These are phyloP conservation scores for Mycena latifolia DNA, from an alignment of 768 basidiomycete genomes.

Conservation along the genomic window DNA sequence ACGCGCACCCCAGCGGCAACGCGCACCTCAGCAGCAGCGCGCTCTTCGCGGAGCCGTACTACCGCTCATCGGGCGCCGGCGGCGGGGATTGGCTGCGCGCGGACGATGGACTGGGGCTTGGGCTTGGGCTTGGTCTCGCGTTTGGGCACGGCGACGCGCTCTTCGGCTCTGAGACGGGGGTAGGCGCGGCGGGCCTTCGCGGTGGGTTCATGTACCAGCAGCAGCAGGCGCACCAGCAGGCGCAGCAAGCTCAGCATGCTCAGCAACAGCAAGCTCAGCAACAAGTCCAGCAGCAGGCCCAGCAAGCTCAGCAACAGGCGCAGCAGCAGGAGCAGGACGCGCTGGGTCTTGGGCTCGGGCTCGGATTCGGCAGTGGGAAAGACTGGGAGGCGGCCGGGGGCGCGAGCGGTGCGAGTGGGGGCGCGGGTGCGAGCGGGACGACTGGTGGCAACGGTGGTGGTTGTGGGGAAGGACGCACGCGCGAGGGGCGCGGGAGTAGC, in stretches of 20 bases:
- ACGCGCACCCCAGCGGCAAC: neutral
- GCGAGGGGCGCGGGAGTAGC: constrained; percentile 39
- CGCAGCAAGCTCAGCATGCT: constrained; percentile 6
- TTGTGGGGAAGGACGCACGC: neutral
- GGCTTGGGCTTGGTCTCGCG: constrained; percentile 11
- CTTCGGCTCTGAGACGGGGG: neutral
- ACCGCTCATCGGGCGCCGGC: neutral
- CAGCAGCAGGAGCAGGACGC: constrained; percentile 22
- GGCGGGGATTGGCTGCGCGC: constrained; percentile 35
- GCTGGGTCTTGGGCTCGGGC: constrained; percentile 17
- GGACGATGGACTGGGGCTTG: constrained; percentile 29
- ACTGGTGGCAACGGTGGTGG: neutral
- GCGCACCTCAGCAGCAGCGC: neutral
- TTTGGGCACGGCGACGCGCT: constrained; percentile 4
- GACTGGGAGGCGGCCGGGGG: neutral
- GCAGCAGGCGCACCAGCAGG: constrained; percentile 33
- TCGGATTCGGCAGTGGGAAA: neutral
- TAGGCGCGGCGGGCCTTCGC: neutral
- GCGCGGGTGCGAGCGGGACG: neutral
- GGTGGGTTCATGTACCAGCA: constrained; percentile 35
- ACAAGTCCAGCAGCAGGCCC: neutral
- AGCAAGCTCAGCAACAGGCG: constrained; percentile 15
- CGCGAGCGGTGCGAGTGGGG: neutral
- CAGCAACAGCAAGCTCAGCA: constrained; percentile 10
- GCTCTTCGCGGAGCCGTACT: constrained; percentile 21